Base-by-base conservation (phyloP, 2,329 filamentous ascomycete genomes). In the Cercospora canescens region DNA sequence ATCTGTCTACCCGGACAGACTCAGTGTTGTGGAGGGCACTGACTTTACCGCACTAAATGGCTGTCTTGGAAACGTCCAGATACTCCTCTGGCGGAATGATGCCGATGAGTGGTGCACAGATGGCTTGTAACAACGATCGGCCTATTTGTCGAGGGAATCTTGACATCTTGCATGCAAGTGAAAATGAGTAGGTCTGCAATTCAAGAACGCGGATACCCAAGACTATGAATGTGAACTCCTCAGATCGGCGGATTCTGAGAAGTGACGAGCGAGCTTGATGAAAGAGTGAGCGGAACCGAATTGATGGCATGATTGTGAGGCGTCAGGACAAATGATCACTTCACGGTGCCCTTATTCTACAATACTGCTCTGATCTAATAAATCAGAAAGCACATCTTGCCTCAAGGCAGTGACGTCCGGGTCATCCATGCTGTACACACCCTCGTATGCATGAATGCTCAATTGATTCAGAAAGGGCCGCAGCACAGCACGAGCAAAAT, bases 381-480 rank as follows among this genome's bases (percentile, higher is more conserved):
- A 30, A 67, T 79, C 77, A 16, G 66, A 66, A 41, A 79, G 62
- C 54, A 79, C 62, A 18, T 64, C 62, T 7, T 70, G 62, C 35
- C 73, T 71, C 73, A 91, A 93, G 9, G 83, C 83, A 60, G 88
- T 86, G 72, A 84, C 76, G 77, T 96, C 92, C 28, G 91, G 80
- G 48, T 79, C 78, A 37, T 88, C 89, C 88, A 97, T 94, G 16
- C 90, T 88, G 78, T 99, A 99, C 63, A 91, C 94, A 68, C 90
- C 91, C 81, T 99, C 95, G 79, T 97, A 99, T 0, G 92, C 90
- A 77, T 90, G 92, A 74, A 99, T 97, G 76, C 94, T 97, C 69
- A 99, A 81, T 76, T 96, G 91, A 14, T 90, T 91, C 76, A 98
- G 93, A 80, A 97, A 98, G 0, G 94, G 94, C 71, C 91, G 85